Base-by-base conservation (phyloP, 495 filamentous ascomycete genomes). In the Trichoderma parareesei region DNA sequence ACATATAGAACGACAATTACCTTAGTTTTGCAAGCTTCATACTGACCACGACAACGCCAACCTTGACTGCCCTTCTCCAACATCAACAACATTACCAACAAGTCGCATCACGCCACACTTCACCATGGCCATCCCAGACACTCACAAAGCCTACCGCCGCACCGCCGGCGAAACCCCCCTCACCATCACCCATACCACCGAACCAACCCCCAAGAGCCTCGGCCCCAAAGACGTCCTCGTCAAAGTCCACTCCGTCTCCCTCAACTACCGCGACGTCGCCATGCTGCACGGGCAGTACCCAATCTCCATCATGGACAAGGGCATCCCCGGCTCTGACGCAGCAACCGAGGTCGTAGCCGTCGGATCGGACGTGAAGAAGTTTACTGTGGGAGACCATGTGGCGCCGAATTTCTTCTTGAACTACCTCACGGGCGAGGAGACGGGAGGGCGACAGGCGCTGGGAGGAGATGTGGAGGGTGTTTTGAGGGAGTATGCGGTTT, bases 241-340 rank as follows among this genome's bases (percentile, higher is more conserved):
- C 69, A 75, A 73, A 64, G 75, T 81, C 38, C 73, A 77, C 44
- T 78, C 79, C 16, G 77, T 79, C 3, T 79, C 76, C 46, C 69
- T 85, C 65, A 85, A 85, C 67, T 81, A 78, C 11, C 72, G 80
- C 7, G 81, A 84, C 67, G 73, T 81, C 1, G 72, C 62, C 55
- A 78, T 78, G 65, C 63, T 72, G 16, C 37, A 73, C 60, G 73
- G 75, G 1, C 64, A 64, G 9, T 77, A 78, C 55, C 72, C 73
- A 3, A 18, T 67, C 7, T 35, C 60, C 0, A 61, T 68, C 1
- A 38, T 64, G 5, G 66, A 71, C 1, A 2, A 63, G 8, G 71
- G 72, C 16, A 70, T 78, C 42, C 65, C 72, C 0, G 38, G 33
- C 1, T 76, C 73, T 11, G 82, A 85, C 66, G 65, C 72, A 60